Evolutionary conservation across 2,329 filamentous ascomycete species (phyloP), one percentile per base, ranked within the genome.

Genomic region (Xylariaceae sp.): DNA sequence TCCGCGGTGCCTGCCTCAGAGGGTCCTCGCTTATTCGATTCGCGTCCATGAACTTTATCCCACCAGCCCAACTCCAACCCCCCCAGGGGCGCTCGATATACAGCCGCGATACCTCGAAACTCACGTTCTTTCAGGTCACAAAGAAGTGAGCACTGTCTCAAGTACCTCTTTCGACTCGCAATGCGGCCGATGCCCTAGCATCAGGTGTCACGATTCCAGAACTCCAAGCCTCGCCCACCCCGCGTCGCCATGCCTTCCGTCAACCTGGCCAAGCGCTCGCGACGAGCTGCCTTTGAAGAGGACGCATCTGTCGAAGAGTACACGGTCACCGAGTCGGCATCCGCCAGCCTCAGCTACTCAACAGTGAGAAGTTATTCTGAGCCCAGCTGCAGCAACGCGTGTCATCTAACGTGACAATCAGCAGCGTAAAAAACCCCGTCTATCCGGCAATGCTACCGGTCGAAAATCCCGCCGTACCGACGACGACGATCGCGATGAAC

Each of bases 201-300:
- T 23, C 37, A 55, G 49, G 9, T 47, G 15, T 55, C 39, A 17
- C 37, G 37, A 50, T 44, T 47, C 47, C 34, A 47, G 39, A 42
- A 18, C 23, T 44, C 30, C 48, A 1, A 30, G 23, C 49, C 30
- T 34, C 52, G 48, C 15, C 9, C 39, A 42, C 34, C 42, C 50
- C 50, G 52, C 50, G 45, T 51, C 56, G 49, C 54, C 23, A 73
- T 73, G 71, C 68, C 71, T 17, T 63, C 70, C 34, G 63, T 64
- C 42, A 63, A 59, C 39, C 52, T 59, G 9, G 59, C 67, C 23
- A 83, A 83, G 70, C 77, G 80, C 63, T 72, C 74, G 18, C 74
- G 76, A 49, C 73, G 66, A 53, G 70, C 65, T 47, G 70, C 70
- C 5, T 68, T 72, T 45, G 73, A 75, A 37, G 68, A 67, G 39